phyloP scores from a whole-genome alignment of 139 green algal genomes.

The Spirogloea muscicola region DNA sequence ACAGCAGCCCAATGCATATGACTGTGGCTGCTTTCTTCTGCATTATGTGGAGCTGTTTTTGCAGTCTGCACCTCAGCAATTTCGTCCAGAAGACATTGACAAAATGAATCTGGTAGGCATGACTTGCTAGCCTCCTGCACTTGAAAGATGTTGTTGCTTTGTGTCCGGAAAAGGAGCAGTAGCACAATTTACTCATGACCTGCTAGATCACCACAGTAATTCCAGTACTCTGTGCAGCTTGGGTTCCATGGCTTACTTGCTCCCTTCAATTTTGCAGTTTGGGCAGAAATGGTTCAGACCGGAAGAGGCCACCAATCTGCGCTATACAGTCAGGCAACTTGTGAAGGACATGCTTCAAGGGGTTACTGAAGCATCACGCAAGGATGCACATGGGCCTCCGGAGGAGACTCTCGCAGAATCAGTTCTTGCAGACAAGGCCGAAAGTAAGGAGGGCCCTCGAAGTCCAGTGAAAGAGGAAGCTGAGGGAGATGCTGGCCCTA shows the following conservation, averaged over 20 bases:
- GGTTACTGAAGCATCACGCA: conserved; percentile 56
- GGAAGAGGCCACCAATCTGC: not conserved
- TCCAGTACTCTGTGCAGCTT: not conserved
- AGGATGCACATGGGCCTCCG: conserved; percentile 67
- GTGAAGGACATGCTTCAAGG: conserved; percentile 38
- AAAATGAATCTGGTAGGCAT: not conserved
- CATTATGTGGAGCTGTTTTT: conserved; percentile 79
- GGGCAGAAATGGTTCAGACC: not conserved
- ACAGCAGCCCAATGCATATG: conserved; percentile 80
- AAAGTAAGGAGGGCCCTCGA: too few relatives aligned
- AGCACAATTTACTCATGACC: too few relatives aligned
- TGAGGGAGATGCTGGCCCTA: too few relatives aligned
- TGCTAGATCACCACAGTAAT: too few relatives aligned
- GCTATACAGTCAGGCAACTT: not conserved
- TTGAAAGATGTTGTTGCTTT: too few relatives aligned
- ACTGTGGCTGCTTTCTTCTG: conserved; percentile 90
- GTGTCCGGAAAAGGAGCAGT: too few relatives aligned
- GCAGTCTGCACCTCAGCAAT: not conserved
- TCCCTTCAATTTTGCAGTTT: not conserved
- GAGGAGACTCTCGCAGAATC: not conserved
- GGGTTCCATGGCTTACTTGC: not conserved
- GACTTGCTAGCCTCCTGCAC: too few relatives aligned
- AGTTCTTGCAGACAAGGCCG: not conserved
- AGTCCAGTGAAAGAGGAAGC: too few relatives aligned
- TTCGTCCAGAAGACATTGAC: not conserved